Conservation (phyloP, 2,329 filamentous ascomycete species). For the Trichoderma sp. region DNA sequence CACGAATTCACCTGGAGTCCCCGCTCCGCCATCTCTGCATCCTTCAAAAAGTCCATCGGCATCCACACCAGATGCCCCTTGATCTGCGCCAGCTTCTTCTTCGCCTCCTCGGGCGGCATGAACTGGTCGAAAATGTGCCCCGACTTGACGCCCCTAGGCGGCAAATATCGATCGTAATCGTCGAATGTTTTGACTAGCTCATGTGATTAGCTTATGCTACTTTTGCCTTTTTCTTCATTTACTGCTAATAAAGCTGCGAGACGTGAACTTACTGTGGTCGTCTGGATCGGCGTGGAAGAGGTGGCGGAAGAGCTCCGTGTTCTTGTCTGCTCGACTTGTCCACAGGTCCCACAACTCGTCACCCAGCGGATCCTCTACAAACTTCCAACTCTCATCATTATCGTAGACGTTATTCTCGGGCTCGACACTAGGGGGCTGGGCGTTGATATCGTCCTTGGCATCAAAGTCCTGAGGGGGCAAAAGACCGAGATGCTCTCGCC, state of each 20-base stretch:
- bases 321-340: slow-evolving; percentile 65
- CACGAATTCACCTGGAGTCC: slow-evolving; percentile 81
- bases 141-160: slow-evolving; percentile 66
- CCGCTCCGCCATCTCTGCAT: slow-evolving; percentile 85
- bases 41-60: slow-evolving; percentile 81
- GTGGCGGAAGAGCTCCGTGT: slow-evolving; percentile 74
- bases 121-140: slow-evolving; percentile 86
- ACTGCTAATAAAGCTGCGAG: not conserved
- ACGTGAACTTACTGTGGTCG: slow-evolving; percentile 60
- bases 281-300: slow-evolving; percentile 88
- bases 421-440: slow-evolving; percentile 66
- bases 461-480: slow-evolving; percentile 71
- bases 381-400: slow-evolving; percentile 58
- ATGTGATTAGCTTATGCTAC: not conserved
- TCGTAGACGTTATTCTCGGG: slow-evolving; percentile 63
- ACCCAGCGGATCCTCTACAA: slow-evolving; percentile 69
- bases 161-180: slow-evolving; percentile 81
- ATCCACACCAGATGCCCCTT: slow-evolving; percentile 93
- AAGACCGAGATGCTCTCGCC: slow-evolving; percentile 87
- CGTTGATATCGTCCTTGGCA: slow-evolving; percentile 66
- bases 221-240: not conserved
- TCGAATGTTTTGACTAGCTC: slow-evolving; percentile 74
- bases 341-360: slow-evolving; percentile 68
- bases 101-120: slow-evolving; percentile 69
- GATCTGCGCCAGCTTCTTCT: slow-evolving; percentile 72